A percentile compares a stretch with the other conserved stretches of the same genome.
phyloP scores from a whole-genome alignment of 2,329 filamentous ascomycete species.

The Pseudonectria foliicola region DNA sequence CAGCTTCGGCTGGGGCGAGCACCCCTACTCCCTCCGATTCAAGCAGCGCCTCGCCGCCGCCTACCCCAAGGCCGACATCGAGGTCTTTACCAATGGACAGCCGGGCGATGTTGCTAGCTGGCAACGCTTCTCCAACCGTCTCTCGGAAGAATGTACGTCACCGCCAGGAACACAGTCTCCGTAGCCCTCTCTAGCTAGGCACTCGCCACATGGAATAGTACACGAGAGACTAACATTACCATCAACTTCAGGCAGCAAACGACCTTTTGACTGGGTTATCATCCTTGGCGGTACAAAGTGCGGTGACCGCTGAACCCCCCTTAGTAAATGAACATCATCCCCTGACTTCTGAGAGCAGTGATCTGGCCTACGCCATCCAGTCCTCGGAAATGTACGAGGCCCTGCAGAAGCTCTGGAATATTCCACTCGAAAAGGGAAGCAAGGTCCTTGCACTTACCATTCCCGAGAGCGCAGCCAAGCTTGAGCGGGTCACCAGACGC shows the following conservation, averaged over 20 bases:
- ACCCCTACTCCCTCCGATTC: slow-evolving; percentile 49
- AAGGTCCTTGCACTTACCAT: slow-evolving; percentile 59
- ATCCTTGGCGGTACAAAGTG: slow-evolving; percentile 59
- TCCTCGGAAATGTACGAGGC: slow-evolving; percentile 39
- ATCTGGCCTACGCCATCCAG: slow-evolving; percentile 37
- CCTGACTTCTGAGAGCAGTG: slow-evolving; percentile 26
- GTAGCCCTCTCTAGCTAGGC: background rate
- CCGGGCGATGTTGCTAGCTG: slow-evolving; percentile 43
- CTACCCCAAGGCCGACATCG: slow-evolving; percentile 36
- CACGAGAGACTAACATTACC: slow-evolving; percentile 1
- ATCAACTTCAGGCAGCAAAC: slow-evolving; percentile 12
- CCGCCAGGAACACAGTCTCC: too few species aligned
- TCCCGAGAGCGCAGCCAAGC: slow-evolving; percentile 39
- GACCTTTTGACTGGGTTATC: slow-evolving; percentile 52
- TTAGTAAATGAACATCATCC: background rate
- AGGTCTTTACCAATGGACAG: slow-evolving; percentile 42
- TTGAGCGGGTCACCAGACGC: slow-evolving; percentile 22
- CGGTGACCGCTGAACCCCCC: slow-evolving; percentile 8
- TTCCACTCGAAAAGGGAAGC: slow-evolving; percentile 40
- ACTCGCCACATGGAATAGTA: background rate
- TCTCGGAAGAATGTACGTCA: slow-evolving; percentile 30
- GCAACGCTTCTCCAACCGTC: slow-evolving; percentile 23
- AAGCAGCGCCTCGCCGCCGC: slow-evolving; percentile 37
- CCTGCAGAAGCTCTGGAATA: slow-evolving; percentile 43
- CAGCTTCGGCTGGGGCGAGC: slow-evolving; percentile 31